These are phyloP conservation scores for Choiromyces venosus DNA, from an alignment of 495 filamentous ascomycete genomes.

Conservation along the genomic window DNA sequence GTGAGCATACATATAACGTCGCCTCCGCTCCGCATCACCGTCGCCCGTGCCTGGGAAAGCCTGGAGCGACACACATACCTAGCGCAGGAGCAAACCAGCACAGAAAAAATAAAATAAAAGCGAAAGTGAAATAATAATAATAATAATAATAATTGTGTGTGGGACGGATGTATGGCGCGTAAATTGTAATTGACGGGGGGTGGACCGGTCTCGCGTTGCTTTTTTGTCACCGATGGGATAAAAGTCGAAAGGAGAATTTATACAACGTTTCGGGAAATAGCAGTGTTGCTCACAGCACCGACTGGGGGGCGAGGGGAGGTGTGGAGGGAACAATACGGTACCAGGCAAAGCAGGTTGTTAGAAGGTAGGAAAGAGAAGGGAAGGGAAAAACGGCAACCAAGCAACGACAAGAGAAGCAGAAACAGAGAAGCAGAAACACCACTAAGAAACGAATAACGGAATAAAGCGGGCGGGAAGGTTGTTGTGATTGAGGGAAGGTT, in stretches of 20 bases:
- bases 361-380: background rate
- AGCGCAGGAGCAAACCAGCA: slow-evolving; percentile 4
- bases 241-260: slow-evolving; percentile 37
- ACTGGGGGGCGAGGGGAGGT: slow-evolving; percentile 15
- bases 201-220: slow-evolving; percentile 32
- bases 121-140: slow-evolving; percentile 16
- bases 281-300: slow-evolving; percentile 22
- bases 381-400: slow-evolving; percentile 14
- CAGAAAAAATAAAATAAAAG: slow-evolving; percentile 19
- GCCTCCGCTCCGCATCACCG: slow-evolving; percentile 36
- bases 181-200: slow-evolving; percentile 38
- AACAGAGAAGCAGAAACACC: slow-evolving; percentile 17
- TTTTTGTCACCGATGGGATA: slow-evolving; percentile 30
- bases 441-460: slow-evolving; percentile 18
- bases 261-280: slow-evolving; percentile 30
- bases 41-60: slow-evolving; percentile 37
- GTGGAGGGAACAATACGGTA: background rate
- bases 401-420: slow-evolving; percentile 24
- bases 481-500: slow-evolving; percentile 23
- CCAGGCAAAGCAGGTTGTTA: background rate
- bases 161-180: slow-evolving; percentile 35
- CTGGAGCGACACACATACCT: slow-evolving; percentile 38
- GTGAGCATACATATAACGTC: slow-evolving; percentile 43
- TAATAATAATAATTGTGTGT: slow-evolving; percentile 28
- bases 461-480: slow-evolving; percentile 34